Evolutionary conservation across 768 basidiomycete species (phyloP), one percentile per base, ranked within the genome.

Genomic region (Aureoboletus auriporus): DNA sequence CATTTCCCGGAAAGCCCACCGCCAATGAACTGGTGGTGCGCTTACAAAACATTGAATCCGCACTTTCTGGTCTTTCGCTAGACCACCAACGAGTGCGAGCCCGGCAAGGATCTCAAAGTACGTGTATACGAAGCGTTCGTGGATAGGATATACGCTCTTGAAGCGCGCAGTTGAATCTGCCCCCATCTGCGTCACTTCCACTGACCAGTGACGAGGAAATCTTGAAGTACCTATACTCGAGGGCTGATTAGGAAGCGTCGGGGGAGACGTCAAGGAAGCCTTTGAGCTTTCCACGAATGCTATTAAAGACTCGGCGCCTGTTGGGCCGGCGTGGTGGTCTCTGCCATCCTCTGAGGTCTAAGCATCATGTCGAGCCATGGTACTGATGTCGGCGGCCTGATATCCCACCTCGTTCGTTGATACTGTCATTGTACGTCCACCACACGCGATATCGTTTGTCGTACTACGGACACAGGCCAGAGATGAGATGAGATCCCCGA

Each of bases 401-500:
- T 97, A 52, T 74, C 75, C 27, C 74, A 82, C 29, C 75, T n/a
- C n/a, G n/a, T n/a, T 96, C 42, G 88, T 98, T 59, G 84, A 92
- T 50, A 71, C 78, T 12, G 86, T 89, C 0, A 78, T 95, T 5
- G 72, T 80, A 12, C 75, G 71, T 78, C 80, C 50, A 77, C 81
- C 20, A 70, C 70, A 34, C 91, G 89, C 65, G 95, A 97, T 62
- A 74, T 69, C 16, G 66, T 96, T 34, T 89, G 82, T 1, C 83
- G 82, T 36, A 73, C 88, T 0, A 96, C 0, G 86, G 86, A 31
- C 73, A 74, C 39, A n/a, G n/a, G n/a, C n/a, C n/a, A n/a, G n/a
- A n/a, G n/a, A n/a, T n/a, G n/a, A n/a, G 91, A n/a, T 80, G n/a
- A n/a, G 83, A 13, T 80, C 90, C n/a, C n/a, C n/a, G n/a, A n/a